phyloP scores from a whole-genome alignment of 2,329 filamentous ascomycete genomes.

The Calonectria honghensis region DNA sequence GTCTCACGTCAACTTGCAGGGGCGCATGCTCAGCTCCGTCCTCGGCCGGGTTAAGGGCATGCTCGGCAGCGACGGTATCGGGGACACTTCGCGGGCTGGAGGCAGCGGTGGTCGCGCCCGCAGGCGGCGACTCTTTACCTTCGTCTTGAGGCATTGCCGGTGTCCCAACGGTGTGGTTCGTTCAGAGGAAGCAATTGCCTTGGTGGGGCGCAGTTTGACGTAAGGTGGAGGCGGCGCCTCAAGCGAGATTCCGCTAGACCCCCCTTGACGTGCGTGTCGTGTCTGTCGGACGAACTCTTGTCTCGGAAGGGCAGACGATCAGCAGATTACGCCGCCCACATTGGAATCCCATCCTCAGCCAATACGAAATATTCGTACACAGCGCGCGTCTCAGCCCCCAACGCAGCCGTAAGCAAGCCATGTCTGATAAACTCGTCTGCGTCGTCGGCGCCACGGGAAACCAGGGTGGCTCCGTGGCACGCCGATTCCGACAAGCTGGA shows the following conservation, averaged over 20 bases:
- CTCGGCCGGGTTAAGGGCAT: conserved; percentile 39
- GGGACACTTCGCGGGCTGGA: conserved; percentile 4
- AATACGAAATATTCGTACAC: conserved; percentile 2
- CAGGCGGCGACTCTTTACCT: conserved; percentile 30
- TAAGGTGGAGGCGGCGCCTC: conserved; percentile 19
- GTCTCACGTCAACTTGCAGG: conserved; percentile 46
- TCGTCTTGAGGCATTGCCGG: background rate
- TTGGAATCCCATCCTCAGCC: background rate
- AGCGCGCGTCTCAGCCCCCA: background rate
- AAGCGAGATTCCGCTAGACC: conserved; percentile 15
- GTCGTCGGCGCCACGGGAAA: conserved; percentile 70
- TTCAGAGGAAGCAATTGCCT: conserved; percentile 11
- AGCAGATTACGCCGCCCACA: background rate
- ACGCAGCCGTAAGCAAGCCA: conserved; percentile 11
- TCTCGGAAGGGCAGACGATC: conserved; percentile 1
- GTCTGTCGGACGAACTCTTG: background rate
- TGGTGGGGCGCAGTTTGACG: conserved; percentile 10
- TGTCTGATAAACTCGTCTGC: conserved; percentile 61
- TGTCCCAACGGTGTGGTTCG: background rate
- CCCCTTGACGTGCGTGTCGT: conserved; percentile 9
- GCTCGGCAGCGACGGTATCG: background rate
- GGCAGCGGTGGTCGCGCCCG: background rate
- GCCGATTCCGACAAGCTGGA: conserved; percentile 64
- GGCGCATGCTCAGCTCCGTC: conserved; percentile 46
- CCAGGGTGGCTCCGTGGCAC: conserved; percentile 72